These are phyloP conservation scores for Acanthamoeba healyi DNA, from an alignment of 208 protist genomes.

Conservation along the genomic window DNA sequence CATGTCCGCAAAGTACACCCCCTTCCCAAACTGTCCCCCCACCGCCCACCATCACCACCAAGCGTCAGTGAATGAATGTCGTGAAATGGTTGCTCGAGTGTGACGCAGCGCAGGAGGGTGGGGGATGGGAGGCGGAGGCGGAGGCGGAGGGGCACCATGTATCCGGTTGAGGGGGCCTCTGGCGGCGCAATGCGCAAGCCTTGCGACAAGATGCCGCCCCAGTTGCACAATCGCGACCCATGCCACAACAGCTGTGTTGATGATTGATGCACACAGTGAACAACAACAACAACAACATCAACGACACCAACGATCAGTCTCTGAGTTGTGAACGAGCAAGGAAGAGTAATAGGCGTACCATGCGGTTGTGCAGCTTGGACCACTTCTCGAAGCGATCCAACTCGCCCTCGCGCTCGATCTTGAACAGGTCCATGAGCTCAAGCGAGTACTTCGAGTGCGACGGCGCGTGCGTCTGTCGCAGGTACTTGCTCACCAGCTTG, in stretches of 20 bases:
- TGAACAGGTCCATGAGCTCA: slow-evolving; percentile 81
- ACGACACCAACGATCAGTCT: too few species aligned
- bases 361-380: background rate
- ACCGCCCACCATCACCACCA: too few species aligned
- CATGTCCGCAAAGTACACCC: slow-evolving; percentile 77
- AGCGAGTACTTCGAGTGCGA: slow-evolving; percentile 70
- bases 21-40: slow-evolving; percentile 82
- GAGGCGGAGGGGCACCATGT: slow-evolving; percentile 86
- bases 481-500: slow-evolving; percentile 41
- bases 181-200: slow-evolving; percentile 85
- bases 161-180: slow-evolving; percentile 83
- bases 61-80: slow-evolving; percentile 71
- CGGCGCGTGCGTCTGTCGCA: slow-evolving; percentile 78
- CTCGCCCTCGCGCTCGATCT: slow-evolving; percentile 75
- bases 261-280: too few species aligned
- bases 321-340: too few species aligned
- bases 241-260: too few species aligned
- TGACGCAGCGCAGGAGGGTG: too few species aligned
- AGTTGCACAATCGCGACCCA: too few species aligned
- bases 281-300: too few species aligned
- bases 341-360: too few species aligned
- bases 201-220: slow-evolving; percentile 79
- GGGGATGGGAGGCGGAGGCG: too few species aligned
- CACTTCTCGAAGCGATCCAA: background rate
- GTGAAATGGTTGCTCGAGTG: too few species aligned